A percentile compares a stretch with the other conserved stretches of the same genome.
phyloP scores from a whole-genome alignment of 768 basidiomycete species.

The Pholiota conissans region DNA sequence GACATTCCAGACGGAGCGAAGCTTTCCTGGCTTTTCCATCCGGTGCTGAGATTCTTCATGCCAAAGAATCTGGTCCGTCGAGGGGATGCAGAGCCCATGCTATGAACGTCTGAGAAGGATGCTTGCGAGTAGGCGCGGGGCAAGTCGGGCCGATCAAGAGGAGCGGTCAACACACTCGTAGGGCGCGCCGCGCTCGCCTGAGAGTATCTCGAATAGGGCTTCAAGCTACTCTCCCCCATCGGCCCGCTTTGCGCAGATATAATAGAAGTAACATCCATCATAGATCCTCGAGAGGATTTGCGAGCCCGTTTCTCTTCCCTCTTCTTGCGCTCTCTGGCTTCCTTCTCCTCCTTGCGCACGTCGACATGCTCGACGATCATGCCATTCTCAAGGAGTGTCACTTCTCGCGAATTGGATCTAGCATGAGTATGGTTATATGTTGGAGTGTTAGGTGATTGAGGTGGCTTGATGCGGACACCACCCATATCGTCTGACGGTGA shows the following conservation, averaged over 20 bases:
- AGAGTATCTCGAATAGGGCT: slow-evolving; percentile 64
- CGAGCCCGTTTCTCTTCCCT: slow-evolving; percentile 72
- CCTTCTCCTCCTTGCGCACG: slow-evolving; percentile 75
- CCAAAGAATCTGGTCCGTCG: slow-evolving; percentile 78
- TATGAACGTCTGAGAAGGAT: slow-evolving; percentile 80
- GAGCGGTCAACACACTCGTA: slow-evolving; percentile 59
- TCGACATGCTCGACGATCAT: slow-evolving; percentile 90
- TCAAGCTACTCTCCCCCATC: slow-evolving; percentile 58
- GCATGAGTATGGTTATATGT: slow-evolving; percentile 37
- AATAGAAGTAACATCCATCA: slow-evolving; percentile 70
- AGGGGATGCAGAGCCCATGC: slow-evolving; percentile 66
- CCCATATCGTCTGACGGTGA: slow-evolving; percentile 55
- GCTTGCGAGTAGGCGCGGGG: slow-evolving; percentile 74
- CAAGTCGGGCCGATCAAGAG: slow-evolving; percentile 59
- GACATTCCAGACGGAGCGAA: slow-evolving; percentile 78
- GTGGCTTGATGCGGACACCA: slow-evolving; percentile 72
- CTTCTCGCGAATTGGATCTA: slow-evolving; percentile 63
- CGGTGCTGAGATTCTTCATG: slow-evolving; percentile 65
- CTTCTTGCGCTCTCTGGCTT: slow-evolving; percentile 67
- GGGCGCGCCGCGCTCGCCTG: slow-evolving; percentile 53
- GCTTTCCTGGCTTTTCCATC: slow-evolving; percentile 81
- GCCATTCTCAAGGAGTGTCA: slow-evolving; percentile 83
- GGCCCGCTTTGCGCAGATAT: slow-evolving; percentile 64
- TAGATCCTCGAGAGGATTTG: slow-evolving; percentile 73
- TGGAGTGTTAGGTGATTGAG: slow-evolving; percentile 43